Percentiles rank a stretch among this genome's conserved stretches.
Conservation (phyloP, 208 protist genomes). For the Leishmania amazonensis region DNA sequence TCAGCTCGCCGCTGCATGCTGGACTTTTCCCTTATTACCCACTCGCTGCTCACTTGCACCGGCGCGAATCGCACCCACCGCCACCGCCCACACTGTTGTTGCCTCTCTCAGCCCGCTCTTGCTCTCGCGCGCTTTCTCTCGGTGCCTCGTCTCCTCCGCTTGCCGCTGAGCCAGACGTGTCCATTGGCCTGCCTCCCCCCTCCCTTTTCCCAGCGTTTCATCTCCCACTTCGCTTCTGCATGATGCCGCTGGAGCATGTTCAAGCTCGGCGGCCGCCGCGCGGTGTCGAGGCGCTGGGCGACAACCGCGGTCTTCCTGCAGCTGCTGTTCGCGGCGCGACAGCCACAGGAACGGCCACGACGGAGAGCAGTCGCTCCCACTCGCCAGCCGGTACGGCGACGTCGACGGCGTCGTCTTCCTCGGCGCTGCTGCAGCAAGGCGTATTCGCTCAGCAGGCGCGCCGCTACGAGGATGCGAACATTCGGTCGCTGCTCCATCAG, state of each 20-base stretch:
- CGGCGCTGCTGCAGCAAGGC: neutral
- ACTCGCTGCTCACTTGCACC: neutral
- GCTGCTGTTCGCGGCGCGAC: neutral
- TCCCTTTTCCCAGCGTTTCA: neutral
- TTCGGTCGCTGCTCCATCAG: slow-evolving; percentile 26
- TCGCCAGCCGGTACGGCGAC: slow-evolving; percentile 5
- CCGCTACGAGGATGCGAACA: slow-evolving; percentile 27
- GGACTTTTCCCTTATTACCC: neutral
- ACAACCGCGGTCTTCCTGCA: neutral
- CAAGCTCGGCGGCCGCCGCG: slow-evolving; percentile 1
- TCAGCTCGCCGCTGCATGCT: neutral
- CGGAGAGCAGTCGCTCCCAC: slow-evolving; percentile 17
- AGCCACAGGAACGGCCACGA: slow-evolving; percentile 18
- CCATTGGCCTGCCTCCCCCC: too few relatives aligned
- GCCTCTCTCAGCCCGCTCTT: too few relatives aligned
- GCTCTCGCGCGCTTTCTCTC: neutral
- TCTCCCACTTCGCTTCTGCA: neutral
- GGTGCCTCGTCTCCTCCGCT: neutral
- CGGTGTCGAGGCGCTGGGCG: neutral
- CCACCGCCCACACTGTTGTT: neutral
- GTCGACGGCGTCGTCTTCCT: slow-evolving; percentile 7
- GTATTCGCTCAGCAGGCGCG: slow-evolving; percentile 4
- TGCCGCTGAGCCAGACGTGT: neutral
- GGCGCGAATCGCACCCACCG: neutral
- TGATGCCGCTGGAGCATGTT: slow-evolving; percentile 14